Conservation (phyloP, 768 basidiomycete species). For the Macrolepiota dolichaula region DNA sequence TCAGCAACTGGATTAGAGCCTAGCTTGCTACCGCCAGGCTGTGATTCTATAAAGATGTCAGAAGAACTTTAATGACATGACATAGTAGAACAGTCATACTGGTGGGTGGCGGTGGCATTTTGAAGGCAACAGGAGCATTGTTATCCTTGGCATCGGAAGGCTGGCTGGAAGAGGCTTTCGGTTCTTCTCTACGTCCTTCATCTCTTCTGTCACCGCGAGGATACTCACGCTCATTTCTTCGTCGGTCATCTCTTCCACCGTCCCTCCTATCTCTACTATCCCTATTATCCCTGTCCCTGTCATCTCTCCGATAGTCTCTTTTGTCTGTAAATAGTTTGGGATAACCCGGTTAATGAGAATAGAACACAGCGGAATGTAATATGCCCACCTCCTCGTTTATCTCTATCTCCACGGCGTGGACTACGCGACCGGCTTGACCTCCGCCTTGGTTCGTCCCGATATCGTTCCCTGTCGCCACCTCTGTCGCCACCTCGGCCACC, state of each 20-base stretch:
- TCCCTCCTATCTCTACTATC: constrained; percentile 34
- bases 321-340: constrained; percentile 2
- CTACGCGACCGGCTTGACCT: constrained; percentile 50
- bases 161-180: constrained; percentile 32
- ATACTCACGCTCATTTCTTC: constrained; percentile 27
- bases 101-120: constrained; percentile 5
- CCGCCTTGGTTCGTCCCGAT: constrained; percentile 40
- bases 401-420: constrained; percentile 32
- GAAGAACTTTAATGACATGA: too few species aligned
- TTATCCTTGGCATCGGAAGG: constrained; percentile 31
- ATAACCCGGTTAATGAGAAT: not conserved
- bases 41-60: not conserved
- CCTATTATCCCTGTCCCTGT: constrained; percentile 25
- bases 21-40: constrained; percentile 22
- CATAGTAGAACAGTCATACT: not conserved
- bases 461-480: constrained; percentile 31
- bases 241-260: constrained; percentile 34
- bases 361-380: not conserved
- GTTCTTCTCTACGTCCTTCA: constrained; percentile 28
- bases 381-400: not conserved
- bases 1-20: constrained; percentile 39
- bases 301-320: constrained; percentile 8
- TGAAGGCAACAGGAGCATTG: constrained; percentile 18
- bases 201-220: constrained; percentile 28
- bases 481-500: constrained; percentile 27